A percentile compares a stretch with the other conserved stretches of the same genome.
phyloP scores from a whole-genome alignment of 441 rosid genomes.

The Cnidoscolus chayamansa region DNA sequence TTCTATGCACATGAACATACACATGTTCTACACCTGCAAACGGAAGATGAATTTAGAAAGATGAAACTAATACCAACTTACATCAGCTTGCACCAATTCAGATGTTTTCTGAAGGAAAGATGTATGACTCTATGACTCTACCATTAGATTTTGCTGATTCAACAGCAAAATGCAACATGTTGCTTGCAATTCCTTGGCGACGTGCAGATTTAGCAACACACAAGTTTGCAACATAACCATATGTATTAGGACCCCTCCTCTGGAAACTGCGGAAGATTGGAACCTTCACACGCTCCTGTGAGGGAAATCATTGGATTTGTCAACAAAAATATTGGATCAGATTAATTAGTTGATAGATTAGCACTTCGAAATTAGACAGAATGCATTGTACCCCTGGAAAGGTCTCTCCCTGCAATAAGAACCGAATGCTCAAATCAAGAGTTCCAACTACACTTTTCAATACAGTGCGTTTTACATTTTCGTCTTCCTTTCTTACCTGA shows the following conservation, averaged over 20 bases:
- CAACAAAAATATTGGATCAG: constrained; percentile 2
- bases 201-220: constrained; percentile 82
- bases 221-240: constrained; percentile 65
- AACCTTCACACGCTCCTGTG: constrained; percentile 59
- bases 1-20: constrained; percentile 67
- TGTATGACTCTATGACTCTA: constrained; percentile 23
- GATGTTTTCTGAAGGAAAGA: not conserved
- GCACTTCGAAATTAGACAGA: constrained; percentile 15
- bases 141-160: constrained; percentile 60
- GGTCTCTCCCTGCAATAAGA: constrained; percentile 68
- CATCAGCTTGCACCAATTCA: constrained; percentile 8
- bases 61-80: not conserved
- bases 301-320: constrained; percentile 20
- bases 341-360: not conserved
- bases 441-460: constrained; percentile 87
- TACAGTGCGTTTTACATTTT: constrained; percentile 50
- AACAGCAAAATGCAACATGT: constrained; percentile 64
- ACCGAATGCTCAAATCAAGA: constrained; percentile 66
- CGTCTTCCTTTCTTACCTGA: constrained; percentile 69
- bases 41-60: constrained; percentile 21
- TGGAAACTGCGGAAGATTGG: constrained; percentile 51
- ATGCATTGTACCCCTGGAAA: constrained; percentile 65
- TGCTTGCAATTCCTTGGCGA: constrained; percentile 74
- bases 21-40: constrained; percentile 56
- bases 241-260: constrained; percentile 43